phyloP scores from a whole-genome alignment of 1,284 basidiomycete genomes.

The Naganishia sp. region DNA sequence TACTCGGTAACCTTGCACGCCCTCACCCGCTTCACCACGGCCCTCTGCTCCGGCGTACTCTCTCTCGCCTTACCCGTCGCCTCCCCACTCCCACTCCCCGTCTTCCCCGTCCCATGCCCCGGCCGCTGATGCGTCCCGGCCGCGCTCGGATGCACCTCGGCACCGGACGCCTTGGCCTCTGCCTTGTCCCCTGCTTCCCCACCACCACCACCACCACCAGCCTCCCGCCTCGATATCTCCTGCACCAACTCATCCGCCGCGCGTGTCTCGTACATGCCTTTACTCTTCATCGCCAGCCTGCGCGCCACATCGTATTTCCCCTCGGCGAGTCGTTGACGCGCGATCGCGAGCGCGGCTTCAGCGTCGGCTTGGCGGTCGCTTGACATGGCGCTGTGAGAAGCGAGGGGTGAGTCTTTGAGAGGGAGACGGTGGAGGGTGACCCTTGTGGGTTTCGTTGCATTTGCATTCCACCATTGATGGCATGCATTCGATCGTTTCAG shows the following conservation, averaged over 20 bases:
- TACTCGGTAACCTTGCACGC: conserved; percentile 85
- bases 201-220: conserved; percentile 39
- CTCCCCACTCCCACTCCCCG: conserved; percentile 8
- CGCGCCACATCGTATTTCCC: conserved; percentile 75
- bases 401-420: too few species aligned
- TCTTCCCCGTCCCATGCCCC: conserved; percentile 37
- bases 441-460: too few species aligned
- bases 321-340: conserved; percentile 69
- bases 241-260: conserved; percentile 63
- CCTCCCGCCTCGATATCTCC: conserved; percentile 40
- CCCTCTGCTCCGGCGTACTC: conserved; percentile 81
- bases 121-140: conserved; percentile 47
- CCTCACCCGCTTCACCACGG: conserved; percentile 83
- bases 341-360: conserved; percentile 72
- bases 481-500: too few species aligned
- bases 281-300: conserved; percentile 88
- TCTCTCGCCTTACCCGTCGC: conserved; percentile 63
- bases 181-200: conserved; percentile 42
- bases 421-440: too few species aligned
- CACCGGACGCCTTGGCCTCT: conserved; percentile 39
- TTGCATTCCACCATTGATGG: too few species aligned
- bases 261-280: conserved; percentile 77
- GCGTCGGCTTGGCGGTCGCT: conserved; percentile 70
- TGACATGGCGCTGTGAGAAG: conserved; percentile 8
- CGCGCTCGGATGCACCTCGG: conserved; percentile 49